A percentile compares a stretch with the other conserved stretches of the same genome.
phyloP scores from a whole-genome alignment of 352 stramenopile species.

The Nothophytophthora sp. region DNA sequence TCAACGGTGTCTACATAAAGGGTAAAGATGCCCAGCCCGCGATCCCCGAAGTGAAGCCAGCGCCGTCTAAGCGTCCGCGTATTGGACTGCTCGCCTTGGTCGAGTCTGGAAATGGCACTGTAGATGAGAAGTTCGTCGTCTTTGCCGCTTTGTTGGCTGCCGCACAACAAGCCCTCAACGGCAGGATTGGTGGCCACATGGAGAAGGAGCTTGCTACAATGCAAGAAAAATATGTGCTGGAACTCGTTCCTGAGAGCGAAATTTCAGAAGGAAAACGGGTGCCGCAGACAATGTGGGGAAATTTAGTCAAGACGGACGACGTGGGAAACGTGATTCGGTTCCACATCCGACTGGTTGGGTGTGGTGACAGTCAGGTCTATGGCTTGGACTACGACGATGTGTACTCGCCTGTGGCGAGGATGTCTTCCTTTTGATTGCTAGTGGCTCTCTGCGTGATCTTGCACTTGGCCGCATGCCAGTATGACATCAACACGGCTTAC shows the following conservation, averaged over 20 bases:
- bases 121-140: too few species aligned
- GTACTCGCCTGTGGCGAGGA: background rate
- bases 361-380: background rate
- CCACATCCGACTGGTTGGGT: background rate
- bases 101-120: too few species aligned
- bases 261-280: background rate
- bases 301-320: background rate
- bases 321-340: background rate
- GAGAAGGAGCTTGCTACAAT: slow-evolving; percentile 1
- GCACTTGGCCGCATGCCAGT: background rate
- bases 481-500: slow-evolving; percentile 15
- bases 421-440: background rate
- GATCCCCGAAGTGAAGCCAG: too few species aligned
- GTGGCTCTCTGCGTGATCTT: background rate
- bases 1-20: too few species aligned
- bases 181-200: slow-evolving; percentile 9
- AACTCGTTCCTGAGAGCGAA: background rate
- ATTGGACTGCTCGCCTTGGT: too few species aligned
- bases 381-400: background rate
- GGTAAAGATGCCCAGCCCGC: too few species aligned
- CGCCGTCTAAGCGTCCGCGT: too few species aligned
- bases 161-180: too few species aligned
- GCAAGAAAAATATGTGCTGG: slow-evolving; percentile 7
- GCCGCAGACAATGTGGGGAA: background rate
- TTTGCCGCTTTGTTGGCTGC: too few species aligned